phyloP scores from a whole-genome alignment of 2,329 filamentous ascomycete genomes.

The Teratosphaeria zuluensis region DNA sequence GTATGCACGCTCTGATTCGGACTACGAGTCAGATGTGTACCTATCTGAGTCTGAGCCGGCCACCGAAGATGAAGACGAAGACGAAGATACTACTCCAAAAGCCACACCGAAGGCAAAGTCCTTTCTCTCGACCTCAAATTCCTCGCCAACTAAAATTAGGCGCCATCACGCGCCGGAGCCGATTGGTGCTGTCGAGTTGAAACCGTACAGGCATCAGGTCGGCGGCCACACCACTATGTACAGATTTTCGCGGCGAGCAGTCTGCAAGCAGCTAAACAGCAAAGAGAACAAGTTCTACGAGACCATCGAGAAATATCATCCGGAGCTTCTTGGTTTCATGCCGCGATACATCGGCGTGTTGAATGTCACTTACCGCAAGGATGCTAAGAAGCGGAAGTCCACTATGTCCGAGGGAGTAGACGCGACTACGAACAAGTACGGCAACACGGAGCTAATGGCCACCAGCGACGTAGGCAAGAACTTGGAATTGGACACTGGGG shows the following conservation, averaged over 20 bases:
- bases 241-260: conserved; percentile 86
- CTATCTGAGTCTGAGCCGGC: conserved; percentile 38
- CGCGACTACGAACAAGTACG: background rate
- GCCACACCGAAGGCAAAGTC: conserved; percentile 36
- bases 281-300: conserved; percentile 98
- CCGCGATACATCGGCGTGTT: conserved; percentile 95
- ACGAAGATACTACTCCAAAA: conserved; percentile 39
- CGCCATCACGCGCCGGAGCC: conserved; percentile 42
- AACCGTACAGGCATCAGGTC: conserved; percentile 95
- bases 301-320: conserved; percentile 82
- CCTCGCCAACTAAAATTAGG: conserved; percentile 21
- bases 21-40: conserved; percentile 27
- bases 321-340: conserved; percentile 79
- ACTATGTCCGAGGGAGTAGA: conserved; percentile 19
- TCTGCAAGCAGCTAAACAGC: conserved; percentile 97
- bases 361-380: conserved; percentile 91
- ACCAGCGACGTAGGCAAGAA: conserved; percentile 21
- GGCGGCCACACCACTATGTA: conserved; percentile 94
- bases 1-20: conserved; percentile 27
- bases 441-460: background rate
- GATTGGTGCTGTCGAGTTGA: conserved; percentile 84
- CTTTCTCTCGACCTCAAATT: conserved; percentile 12
- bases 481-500: background rate
- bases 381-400: conserved; percentile 44
- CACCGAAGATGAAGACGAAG: conserved; percentile 46